Base-by-base conservation (phyloP, 2,329 filamentous ascomycete species). In the Tolypocladium capitatum region DNA sequence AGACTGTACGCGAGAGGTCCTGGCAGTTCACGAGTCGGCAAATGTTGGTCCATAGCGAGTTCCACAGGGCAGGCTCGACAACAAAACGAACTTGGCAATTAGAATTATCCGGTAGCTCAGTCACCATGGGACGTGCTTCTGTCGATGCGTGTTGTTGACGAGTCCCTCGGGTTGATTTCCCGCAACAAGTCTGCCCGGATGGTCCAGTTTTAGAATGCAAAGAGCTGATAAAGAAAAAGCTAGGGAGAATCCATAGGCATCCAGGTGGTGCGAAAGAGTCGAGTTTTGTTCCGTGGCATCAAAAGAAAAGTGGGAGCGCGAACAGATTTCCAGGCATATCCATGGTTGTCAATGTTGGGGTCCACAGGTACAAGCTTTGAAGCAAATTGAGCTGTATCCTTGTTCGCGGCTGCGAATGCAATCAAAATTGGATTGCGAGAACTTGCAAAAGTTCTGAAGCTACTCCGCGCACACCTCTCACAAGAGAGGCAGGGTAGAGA, bases 371-470 rank as follows among this genome's bases (percentile, higher is more conserved):
- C 38, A 42, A 42, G 38, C 38, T 18, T 41, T 42, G 24, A 42
- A 42, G 38, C 38, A 42, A 30, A 28, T 32, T 24, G 20, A 35
- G 36, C 18, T 43, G 41, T 20, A 14, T 34, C 43, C 36, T 24
- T 40, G 35, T 48, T 54, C 53, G 53, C 53, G 53, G 53, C 35
- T 51, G 53, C 53, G 53, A 50, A 53, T 48, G 51, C 53, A 55
- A 55, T 55, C 52, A 50, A 46, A 50, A 52, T 53, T 50, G 45
- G 51, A 55, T 55, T 55, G 53, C 53, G 6, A 47, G 50, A 54
- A 54, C 52, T 46, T 46, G 18, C 13, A n/a, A 45, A 49, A 38
- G 46, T 48, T 48, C 49, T 34, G 9, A 42, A 33, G 38, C 36
- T 48, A 32, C 40, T 46, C 43, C 30, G 16, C 24, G n/a, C 31